Evolutionary conservation across 345 rosid species (phyloP).

Genomic region (Lepidium africanum): DNA sequence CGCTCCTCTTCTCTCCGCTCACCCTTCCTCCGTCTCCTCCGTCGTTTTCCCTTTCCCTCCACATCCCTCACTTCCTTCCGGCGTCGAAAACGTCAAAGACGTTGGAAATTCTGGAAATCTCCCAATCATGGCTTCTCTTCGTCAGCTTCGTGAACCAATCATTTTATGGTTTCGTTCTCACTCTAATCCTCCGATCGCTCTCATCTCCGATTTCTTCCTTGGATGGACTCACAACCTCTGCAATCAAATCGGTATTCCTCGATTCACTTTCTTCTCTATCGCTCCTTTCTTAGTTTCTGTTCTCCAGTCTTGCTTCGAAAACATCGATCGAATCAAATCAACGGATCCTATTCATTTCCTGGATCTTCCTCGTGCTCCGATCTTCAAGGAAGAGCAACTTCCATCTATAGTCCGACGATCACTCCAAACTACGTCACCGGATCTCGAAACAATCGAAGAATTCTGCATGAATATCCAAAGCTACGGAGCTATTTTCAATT

Average conservation of each 20-base stretch:
- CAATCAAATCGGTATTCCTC: slow-evolving; percentile 22
- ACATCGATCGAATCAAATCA: slow-evolving; percentile 11
- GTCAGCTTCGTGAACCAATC: slow-evolving; percentile 38
- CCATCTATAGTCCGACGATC: slow-evolving; percentile 32
- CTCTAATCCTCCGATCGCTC: slow-evolving; percentile 46
- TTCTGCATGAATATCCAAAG: slow-evolving; percentile 31
- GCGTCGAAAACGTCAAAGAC: slow-evolving; percentile 53
- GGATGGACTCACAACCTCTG: slow-evolving; percentile 61
- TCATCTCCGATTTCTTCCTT: slow-evolving; percentile 74
- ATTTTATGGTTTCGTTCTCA: slow-evolving; percentile 49
- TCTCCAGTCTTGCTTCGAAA: slow-evolving; percentile 15
- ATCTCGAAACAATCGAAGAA: slow-evolving; percentile 24
- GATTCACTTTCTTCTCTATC: slow-evolving; percentile 40
- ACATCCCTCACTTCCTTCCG: slow-evolving; percentile 56
- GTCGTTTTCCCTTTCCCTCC: slow-evolving; percentile 44
- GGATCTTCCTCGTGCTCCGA: slow-evolving; percentile 43
- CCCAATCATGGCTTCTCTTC: slow-evolving; percentile 35
- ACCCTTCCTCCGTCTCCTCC: slow-evolving; percentile 23
- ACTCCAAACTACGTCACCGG: slow-evolving; percentile 16
- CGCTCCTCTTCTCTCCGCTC: slow-evolving; percentile 40
- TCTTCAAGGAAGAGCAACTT: slow-evolving; percentile 39
- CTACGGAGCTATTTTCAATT: slow-evolving; percentile 41
- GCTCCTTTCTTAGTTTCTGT: slow-evolving; percentile 34
- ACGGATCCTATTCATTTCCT: slow-evolving; percentile 28
- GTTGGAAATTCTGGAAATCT: slow-evolving; percentile 41